Conservation (phyloP, 441 rosid species). For the Corymbia calophylla region DNA sequence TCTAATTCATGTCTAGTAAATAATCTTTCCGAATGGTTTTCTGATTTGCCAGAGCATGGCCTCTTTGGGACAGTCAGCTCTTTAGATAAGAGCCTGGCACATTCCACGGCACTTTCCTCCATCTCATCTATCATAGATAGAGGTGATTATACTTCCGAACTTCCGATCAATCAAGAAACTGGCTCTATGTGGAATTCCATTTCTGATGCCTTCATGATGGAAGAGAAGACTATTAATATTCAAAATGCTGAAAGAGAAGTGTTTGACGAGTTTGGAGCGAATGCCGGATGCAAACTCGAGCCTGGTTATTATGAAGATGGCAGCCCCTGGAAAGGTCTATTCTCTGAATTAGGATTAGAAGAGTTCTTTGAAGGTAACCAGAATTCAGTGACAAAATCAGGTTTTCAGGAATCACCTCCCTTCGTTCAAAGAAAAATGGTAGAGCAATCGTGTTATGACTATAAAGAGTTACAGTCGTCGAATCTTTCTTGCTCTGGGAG, state of each 20-base stretch:
- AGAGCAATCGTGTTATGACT: constrained; percentile 31
- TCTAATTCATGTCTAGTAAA: constrained; percentile 37
- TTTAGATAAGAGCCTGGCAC: constrained; percentile 10
- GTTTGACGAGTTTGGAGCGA: constrained; percentile 31
- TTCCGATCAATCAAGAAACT: constrained; percentile 17
- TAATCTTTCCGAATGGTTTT: constrained; percentile 46
- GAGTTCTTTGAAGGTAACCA: constrained; percentile 49
- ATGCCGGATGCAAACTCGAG: constrained; percentile 6
- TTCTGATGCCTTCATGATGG: constrained; percentile 10
- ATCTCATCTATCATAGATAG: constrained; percentile 13
- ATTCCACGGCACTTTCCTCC: constrained; percentile 9
- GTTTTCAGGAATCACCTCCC: constrained; percentile 27
- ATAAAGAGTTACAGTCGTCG: constrained; percentile 19
- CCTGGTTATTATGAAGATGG: constrained; percentile 31
- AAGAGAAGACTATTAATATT: constrained; percentile 12
- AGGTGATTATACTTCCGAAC: constrained; percentile 9
- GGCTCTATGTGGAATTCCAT: constrained; percentile 23
- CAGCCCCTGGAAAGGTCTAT: constrained; percentile 46
- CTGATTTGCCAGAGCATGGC: constrained; percentile 30
- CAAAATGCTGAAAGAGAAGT: constrained; percentile 31
- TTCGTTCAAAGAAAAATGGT: constrained; percentile 42
- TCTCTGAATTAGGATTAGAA: constrained; percentile 63
- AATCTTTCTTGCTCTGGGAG: constrained; percentile 25
- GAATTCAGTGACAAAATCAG: constrained; percentile 13
- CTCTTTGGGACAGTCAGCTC: constrained; percentile 11